Evolutionary conservation across 352 stramenopile genomes (phyloP), one percentile per base, ranked within the genome.

Genomic region (Pythium monospermum): DNA sequence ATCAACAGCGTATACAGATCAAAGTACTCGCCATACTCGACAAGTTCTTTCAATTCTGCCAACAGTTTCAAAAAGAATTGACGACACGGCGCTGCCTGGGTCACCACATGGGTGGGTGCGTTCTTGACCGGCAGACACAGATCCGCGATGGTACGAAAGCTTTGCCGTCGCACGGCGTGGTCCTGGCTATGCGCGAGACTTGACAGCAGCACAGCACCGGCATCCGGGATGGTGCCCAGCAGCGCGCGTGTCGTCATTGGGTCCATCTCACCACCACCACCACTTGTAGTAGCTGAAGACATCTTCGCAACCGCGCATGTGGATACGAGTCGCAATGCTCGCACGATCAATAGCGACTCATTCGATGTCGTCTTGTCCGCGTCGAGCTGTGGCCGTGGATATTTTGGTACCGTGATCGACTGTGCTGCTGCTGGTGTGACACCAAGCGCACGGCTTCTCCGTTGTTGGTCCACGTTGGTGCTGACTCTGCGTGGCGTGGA

Each of bases 41-140:
- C 44, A 12, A 52, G 16, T 2, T 45, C 36, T 16, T 55, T 52
- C 16, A 23, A 56, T n/a, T 19, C 36, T 15, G 42, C 51, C 3
- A 66, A 18, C n/a, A 66, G 41, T 23, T 47, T 48, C n/a, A 66
- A 28, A 28, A 66, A 67, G 32, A 52, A 47, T 18, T 28, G 43
- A 15, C 52, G 46, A 21, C 46, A 59, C 30, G 30, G 30, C 7
- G 30, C 30, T 13, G 13, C 8, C 8, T 35, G 52, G 66, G 59
- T 40, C 59, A 45, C 67, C 85, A 71, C 66, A 42, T 68, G 46
- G 19, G 59, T 57, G 16, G 67, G 63, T 54, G 82, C 83, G 63
- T 77, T 25, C 57, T 68, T 25, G 64, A 75, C 19, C 61, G 45
- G 38, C 15, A 25, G 39, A 22, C 45, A 61, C 6, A 67, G 37